phyloP scores from a whole-genome alignment of 768 basidiomycete species.

The Cystobasidium onofrii region DNA sequence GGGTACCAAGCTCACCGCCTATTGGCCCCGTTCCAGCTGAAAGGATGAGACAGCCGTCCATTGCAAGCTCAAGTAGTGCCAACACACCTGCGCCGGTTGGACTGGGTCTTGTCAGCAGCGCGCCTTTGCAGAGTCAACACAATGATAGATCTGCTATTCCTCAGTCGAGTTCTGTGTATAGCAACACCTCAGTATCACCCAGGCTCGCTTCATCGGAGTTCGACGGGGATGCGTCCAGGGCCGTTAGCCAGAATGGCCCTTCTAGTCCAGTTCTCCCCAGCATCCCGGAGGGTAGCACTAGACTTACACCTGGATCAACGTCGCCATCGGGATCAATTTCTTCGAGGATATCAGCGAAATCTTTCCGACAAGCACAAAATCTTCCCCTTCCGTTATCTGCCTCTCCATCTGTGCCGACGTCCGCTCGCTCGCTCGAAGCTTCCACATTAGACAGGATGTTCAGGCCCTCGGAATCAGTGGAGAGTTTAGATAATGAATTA shows the following conservation, averaged over 20 bases:
- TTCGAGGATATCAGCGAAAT: neutral
- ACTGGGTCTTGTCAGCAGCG: neutral
- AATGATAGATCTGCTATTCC: neutral
- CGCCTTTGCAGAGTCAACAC: neutral
- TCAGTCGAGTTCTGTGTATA: neutral
- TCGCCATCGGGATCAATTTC: neutral
- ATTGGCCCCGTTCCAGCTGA: too few species aligned
- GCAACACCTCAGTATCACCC: neutral
- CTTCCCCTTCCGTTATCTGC: neutral
- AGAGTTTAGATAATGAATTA: neutral
- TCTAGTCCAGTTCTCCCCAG: neutral
- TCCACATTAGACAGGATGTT: constrained; percentile 25
- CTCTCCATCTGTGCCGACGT: neutral
- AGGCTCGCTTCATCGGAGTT: neutral
- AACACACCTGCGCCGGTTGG: neutral
- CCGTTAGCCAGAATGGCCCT: neutral
- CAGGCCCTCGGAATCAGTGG: neutral
- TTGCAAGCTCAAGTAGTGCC: neutral
- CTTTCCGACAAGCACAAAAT: neutral
- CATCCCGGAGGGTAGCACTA: neutral
- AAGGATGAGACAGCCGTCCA: neutral
- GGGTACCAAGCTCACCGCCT: neutral
- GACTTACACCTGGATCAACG: neutral
- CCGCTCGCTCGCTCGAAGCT: constrained; percentile 4
- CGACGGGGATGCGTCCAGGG: neutral